A percentile compares a stretch with the other conserved stretches of the same genome.
These are phyloP conservation scores for Sphagnum magellanicum DNA, from an alignment of 228 moss, liverwort and hornwort genomes.

Conservation along the genomic window DNA sequence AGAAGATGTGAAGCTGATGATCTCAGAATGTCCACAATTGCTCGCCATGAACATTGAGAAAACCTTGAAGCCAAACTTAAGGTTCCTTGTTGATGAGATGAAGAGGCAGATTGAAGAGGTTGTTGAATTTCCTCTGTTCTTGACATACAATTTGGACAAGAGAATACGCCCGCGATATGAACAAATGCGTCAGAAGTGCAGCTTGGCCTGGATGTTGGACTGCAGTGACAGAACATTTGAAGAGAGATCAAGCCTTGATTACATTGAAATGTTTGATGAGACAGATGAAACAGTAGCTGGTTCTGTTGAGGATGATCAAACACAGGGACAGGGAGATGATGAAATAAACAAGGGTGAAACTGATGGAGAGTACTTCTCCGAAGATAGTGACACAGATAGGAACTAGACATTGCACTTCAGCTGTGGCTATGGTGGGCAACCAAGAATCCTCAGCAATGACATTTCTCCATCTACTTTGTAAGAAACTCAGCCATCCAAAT, in stretches of 20 bases:
- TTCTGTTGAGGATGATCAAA: too few relatives aligned
- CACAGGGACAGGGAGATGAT: too few relatives aligned
- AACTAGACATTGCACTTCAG: too few relatives aligned
- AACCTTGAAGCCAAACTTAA: slow-evolving; percentile 45
- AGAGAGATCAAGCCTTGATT: slow-evolving; percentile 23
- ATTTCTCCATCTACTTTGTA: too few relatives aligned
- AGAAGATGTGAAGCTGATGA: slow-evolving; percentile 65
- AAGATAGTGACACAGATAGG: too few relatives aligned
- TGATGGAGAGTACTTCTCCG: too few relatives aligned
- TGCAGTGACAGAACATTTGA: slow-evolving; percentile 46
- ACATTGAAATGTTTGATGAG: slow-evolving; percentile 24
- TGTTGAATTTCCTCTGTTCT: slow-evolving; percentile 60
- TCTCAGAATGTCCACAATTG: slow-evolving; percentile 72
- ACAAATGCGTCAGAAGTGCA: slow-evolving; percentile 40
- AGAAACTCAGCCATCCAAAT: too few relatives aligned
- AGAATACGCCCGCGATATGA: slow-evolving; percentile 71
- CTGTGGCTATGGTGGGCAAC: too few relatives aligned
- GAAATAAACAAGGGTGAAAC: too few relatives aligned
- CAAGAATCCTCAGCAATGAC: too few relatives aligned
- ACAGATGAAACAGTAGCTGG: slow-evolving; percentile 9
- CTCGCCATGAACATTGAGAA: slow-evolving; percentile 70
- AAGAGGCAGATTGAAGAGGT: slow-evolving; percentile 57
- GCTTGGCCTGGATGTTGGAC: slow-evolving; percentile 78
- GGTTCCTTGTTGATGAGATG: slow-evolving; percentile 62
- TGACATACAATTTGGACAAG: slow-evolving; percentile 67